Percentiles rank a stretch among this genome's conserved stretches.
These are phyloP conservation scores for Mycocentrospora acerina DNA, from an alignment of 2,329 filamentous ascomycete genomes.

Conservation along the genomic window DNA sequence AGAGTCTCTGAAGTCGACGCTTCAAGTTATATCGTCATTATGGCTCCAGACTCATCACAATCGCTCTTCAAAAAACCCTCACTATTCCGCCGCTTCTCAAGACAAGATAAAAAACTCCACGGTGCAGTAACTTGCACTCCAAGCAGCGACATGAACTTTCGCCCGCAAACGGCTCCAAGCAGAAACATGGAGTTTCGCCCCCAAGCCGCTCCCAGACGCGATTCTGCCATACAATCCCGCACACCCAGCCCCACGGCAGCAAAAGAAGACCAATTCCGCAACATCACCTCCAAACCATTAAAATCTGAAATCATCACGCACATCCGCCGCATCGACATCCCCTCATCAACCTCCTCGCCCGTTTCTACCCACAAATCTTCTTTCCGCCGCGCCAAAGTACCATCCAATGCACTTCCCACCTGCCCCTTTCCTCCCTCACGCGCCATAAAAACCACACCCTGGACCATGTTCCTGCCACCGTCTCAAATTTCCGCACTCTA, in stretches of 20 bases:
- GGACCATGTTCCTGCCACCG: conserved; percentile 37
- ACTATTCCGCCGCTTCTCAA: no score
- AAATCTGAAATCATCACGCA: conserved; percentile 6
- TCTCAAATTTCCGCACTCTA: conserved; percentile 32
- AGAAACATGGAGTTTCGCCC: neutral
- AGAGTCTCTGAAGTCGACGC: no score
- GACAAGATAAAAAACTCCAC: no score
- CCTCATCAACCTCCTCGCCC: conserved; percentile 2
- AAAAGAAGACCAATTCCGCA: neutral
- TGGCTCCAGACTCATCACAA: no score
- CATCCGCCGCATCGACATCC: conserved; percentile 10
- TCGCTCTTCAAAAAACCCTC: no score
- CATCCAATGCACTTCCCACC: conserved; percentile 18
- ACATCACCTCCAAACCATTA: conserved; percentile 1
- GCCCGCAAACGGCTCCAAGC: neutral
- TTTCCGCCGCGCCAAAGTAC: conserved; percentile 9
- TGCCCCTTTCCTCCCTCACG: neutral
- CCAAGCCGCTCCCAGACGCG: neutral
- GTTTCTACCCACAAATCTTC: conserved; percentile 1
- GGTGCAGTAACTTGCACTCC: no score
- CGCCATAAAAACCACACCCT: conserved; percentile 21
- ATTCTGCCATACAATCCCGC: no score
- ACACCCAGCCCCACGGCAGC: no score
- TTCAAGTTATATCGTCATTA: no score
- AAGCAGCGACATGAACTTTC: neutral